Evolutionary conservation across 1,284 basidiomycete species (phyloP).

Genomic region (Malassezia pachydermatis): DNA sequence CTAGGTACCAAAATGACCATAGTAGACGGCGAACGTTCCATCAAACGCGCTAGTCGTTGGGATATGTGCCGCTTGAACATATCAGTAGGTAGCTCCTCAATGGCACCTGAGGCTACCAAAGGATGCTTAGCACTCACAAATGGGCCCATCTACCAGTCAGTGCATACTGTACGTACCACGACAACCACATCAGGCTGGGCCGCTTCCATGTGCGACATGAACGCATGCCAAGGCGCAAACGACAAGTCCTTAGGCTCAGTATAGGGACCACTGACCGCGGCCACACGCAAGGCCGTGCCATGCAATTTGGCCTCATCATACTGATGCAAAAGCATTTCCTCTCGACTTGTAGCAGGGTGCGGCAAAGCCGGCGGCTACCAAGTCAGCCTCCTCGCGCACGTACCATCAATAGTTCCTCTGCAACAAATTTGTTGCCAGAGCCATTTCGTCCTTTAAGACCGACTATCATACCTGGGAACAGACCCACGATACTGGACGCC

Average conservation of each 20-base stretch:
- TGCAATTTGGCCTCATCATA: conserved; percentile 18
- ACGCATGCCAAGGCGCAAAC: conserved; percentile 32
- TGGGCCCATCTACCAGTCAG: conserved; percentile 6
- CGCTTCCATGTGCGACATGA: conserved; percentile 31
- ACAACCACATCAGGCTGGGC: conserved; percentile 67
- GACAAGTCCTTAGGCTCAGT: conserved; percentile 26
- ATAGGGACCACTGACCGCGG: conserved; percentile 31
- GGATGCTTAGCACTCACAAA: conserved; percentile 12
- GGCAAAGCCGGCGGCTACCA: conserved; percentile 34
- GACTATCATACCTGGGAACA: conserved; percentile 83
- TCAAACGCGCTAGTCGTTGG: conserved; percentile 56
- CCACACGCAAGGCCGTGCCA: conserved; percentile 23
- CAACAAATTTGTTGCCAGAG: conserved; percentile 73
- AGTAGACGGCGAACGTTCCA: conserved; percentile 60
- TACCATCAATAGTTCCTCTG: conserved; percentile 70
- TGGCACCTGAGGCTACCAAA: not conserved
- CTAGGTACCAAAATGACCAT: conserved; percentile 69
- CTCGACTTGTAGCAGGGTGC: conserved; percentile 23
- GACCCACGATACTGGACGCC: conserved; percentile 48
- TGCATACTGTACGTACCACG: conserved; percentile 56
- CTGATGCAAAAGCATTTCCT: conserved; percentile 24
- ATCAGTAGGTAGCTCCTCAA: conserved; percentile 53
- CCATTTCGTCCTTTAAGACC: conserved; percentile 84
- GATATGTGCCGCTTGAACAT: conserved; percentile 65
- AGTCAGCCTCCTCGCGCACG: conserved; percentile 20